These are phyloP conservation scores for Wallacemonas collosoma DNA, from an alignment of 208 protist genomes.

Conservation along the genomic window DNA sequence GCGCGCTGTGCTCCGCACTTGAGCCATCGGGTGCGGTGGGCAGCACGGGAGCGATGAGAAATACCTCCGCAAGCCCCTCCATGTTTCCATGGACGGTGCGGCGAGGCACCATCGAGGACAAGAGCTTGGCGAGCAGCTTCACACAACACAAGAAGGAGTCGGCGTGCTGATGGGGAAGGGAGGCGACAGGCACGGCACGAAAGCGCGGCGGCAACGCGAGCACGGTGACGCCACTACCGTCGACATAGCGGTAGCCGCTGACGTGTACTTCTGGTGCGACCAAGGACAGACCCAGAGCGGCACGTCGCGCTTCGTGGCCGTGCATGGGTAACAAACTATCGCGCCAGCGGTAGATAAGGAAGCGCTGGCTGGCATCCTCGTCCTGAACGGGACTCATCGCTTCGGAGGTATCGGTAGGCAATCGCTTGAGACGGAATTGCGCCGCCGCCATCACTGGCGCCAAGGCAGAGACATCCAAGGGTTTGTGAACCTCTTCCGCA, in stretches of 20 bases:
- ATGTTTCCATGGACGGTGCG: conserved; percentile 77
- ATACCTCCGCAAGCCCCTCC: conserved; percentile 51
- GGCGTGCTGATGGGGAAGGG: conserved; percentile 42
- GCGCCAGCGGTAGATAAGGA: conserved; percentile 75
- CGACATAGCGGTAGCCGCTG: conserved; percentile 45
- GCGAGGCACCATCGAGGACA: conserved; percentile 68
- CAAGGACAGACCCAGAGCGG: conserved; percentile 60
- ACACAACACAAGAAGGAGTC: conserved; percentile 54
- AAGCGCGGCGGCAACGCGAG: conserved; percentile 50
- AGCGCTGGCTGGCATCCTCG: conserved; percentile 8
- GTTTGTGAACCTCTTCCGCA: not conserved
- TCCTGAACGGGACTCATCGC: not conserved
- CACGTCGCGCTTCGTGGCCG: conserved; percentile 61
- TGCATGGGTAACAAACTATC: conserved; percentile 28
- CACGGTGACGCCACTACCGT: conserved; percentile 63
- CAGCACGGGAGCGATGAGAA: conserved; percentile 45
- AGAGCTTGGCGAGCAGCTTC: conserved; percentile 50
- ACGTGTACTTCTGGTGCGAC: conserved; percentile 45
- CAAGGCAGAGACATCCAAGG: not conserved
- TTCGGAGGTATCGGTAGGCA: not conserved
- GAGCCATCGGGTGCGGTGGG: not conserved
- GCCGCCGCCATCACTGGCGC: not conserved
- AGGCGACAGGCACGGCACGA: conserved; percentile 53
- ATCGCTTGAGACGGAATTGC: not conserved
- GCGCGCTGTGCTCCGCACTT: no score